Percentiles rank a stretch among this genome's conserved stretches.
phyloP scores from a whole-genome alignment of 345 rosid species.

The Linum trigynum region DNA sequence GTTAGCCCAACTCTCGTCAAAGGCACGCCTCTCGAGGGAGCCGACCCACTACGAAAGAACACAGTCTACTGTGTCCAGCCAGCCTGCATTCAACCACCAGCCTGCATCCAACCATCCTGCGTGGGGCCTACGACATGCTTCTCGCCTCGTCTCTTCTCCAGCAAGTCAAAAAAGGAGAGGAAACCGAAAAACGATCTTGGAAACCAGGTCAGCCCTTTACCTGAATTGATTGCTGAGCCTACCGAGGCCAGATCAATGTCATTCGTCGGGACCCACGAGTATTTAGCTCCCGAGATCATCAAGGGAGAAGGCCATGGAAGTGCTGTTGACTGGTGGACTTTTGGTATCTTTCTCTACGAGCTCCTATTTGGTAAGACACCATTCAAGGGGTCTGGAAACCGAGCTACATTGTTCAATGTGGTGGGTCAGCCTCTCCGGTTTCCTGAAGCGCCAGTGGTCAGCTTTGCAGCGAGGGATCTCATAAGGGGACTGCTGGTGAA shows the following conservation, averaged over 20 bases:
- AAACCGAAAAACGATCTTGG: background rate
- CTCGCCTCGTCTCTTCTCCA: background rate
- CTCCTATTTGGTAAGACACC: conserved; percentile 1
- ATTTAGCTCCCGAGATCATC: background rate
- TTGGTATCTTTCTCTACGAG: conserved; percentile 3
- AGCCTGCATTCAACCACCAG: conserved; percentile 19
- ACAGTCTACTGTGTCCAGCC: conserved; percentile 22
- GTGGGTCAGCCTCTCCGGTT: background rate
- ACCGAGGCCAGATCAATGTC: conserved; percentile 2
- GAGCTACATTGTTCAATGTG: conserved; percentile 2
- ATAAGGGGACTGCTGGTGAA: conserved; percentile 2
- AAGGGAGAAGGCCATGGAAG: conserved; percentile 2
- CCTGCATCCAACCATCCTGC: conserved; percentile 19
- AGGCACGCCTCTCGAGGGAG: conserved; percentile 10
- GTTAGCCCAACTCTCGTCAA: conserved; percentile 20
- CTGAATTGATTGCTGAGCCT: background rate
- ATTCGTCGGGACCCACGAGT: background rate
- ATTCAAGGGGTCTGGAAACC: background rate
- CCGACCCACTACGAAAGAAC: conserved; percentile 14
- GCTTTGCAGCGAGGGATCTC: background rate
- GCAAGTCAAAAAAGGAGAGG: background rate
- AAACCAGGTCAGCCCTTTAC: background rate
- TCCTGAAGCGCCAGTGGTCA: background rate
- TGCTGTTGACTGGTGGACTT: conserved; percentile 5
- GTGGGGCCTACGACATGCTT: conserved; percentile 6